Conservation (phyloP, 495 filamentous ascomycete species). For the Lineolata rhizophorae region DNA sequence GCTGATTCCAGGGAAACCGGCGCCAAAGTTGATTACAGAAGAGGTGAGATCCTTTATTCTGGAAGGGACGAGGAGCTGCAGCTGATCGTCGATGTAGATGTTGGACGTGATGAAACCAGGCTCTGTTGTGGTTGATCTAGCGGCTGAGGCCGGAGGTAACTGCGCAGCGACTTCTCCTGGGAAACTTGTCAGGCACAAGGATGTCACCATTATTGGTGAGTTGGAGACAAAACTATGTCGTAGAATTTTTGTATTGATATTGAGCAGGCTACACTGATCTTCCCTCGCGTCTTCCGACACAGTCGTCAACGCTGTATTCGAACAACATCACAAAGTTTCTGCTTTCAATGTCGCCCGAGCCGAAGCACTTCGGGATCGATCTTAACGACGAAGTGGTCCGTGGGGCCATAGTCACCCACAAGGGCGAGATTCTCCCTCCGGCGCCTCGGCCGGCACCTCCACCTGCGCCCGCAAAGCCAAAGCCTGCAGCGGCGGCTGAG, state of each 20-base stretch:
- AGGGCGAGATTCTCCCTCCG: slow-evolving; percentile 49
- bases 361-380: slow-evolving; percentile 52
- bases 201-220: slow-evolving; percentile 63
- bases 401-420: slow-evolving; percentile 52
- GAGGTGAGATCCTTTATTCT: no score
- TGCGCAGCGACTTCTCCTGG: slow-evolving; percentile 54
- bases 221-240: no score
- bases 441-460: slow-evolving; percentile 51
- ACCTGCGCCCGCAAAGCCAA: slow-evolving; percentile 30
- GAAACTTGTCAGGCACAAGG: slow-evolving; percentile 42
- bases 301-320: slow-evolving; percentile 62
- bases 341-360: slow-evolving; percentile 50
- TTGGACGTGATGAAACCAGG: slow-evolving; percentile 61
- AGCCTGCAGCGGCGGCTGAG: slow-evolving; percentile 27
- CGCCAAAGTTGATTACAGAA: slow-evolving; percentile 52
- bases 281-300: slow-evolving; percentile 57
- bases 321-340: slow-evolving; percentile 76
- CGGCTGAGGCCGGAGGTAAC: slow-evolving; percentile 62
- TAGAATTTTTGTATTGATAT: background rate
- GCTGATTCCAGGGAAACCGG: slow-evolving; percentile 53
- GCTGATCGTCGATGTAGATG: no score
- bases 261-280: slow-evolving; percentile 72
- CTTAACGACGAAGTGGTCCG: slow-evolving; percentile 61
- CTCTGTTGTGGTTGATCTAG: slow-evolving; percentile 60
- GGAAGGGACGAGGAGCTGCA: no score